A percentile compares a stretch with the other conserved stretches of the same genome.
These are phyloP conservation scores for Colletotrichum orchidophilum DNA, from an alignment of 2,329 filamentous ascomycete genomes.

Conservation along the genomic window DNA sequence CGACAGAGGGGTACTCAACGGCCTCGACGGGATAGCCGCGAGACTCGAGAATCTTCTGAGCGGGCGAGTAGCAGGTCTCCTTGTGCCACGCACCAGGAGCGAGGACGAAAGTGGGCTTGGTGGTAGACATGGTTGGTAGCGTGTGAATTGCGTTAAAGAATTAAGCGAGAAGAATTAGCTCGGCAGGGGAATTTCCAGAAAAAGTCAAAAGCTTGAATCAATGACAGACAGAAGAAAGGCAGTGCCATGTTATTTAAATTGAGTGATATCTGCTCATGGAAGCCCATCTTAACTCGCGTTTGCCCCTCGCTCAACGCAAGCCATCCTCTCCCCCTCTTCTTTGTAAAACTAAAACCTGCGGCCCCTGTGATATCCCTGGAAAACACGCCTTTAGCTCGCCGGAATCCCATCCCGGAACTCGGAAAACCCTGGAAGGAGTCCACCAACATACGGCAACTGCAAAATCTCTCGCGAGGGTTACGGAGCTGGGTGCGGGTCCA, in stretches of 20 bases:
- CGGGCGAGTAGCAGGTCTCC: constrained; percentile 40
- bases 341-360: neutral
- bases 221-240: neutral
- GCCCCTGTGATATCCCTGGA: constrained; percentile 3
- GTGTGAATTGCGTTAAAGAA: neutral
- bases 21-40: constrained; percentile 44
- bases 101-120: constrained; percentile 44
- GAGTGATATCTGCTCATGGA: neutral
- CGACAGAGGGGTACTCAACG: constrained; percentile 44
- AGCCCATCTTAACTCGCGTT: neutral
- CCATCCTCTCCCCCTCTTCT: neutral
- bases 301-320: neutral
- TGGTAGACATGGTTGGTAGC: constrained; percentile 4
- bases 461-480: neutral
- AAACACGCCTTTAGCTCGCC: neutral
- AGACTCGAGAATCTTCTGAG: constrained; percentile 41
- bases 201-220: neutral
- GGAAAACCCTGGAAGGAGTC: constrained; percentile 12
- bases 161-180: neutral
- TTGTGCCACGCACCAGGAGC: constrained; percentile 51
- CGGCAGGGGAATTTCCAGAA: constrained; percentile 2
- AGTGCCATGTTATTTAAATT: neutral
- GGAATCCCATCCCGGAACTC: constrained; percentile 8
- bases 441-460: constrained; percentile 2
- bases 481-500: neutral